phyloP scores from a whole-genome alignment of 768 basidiomycete genomes.

The Mycena pura region DNA sequence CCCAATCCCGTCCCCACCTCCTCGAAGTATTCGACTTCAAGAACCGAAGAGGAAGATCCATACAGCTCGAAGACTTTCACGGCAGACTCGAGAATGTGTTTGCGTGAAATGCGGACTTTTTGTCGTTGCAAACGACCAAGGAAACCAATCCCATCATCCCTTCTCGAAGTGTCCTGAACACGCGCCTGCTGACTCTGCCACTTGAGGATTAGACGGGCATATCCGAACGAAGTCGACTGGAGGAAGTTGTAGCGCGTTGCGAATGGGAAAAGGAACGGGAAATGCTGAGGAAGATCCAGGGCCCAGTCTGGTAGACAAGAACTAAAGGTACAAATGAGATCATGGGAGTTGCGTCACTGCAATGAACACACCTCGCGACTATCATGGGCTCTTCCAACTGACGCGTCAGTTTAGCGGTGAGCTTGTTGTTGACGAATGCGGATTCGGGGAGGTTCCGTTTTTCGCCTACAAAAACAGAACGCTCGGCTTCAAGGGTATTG shows the following conservation, averaged over 20 bases:
- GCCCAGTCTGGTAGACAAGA: conserved; percentile 98
- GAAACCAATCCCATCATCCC: conserved; percentile 92
- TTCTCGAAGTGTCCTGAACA: conserved; percentile 76
- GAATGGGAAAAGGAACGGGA: conserved; percentile 99
- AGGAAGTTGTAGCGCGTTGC: conserved; percentile 97
- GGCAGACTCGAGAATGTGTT: conserved; percentile 93
- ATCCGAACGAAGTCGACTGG: conserved; percentile 97
- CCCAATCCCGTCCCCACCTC: conserved; percentile 98
- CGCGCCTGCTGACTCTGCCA: conserved; percentile 91
- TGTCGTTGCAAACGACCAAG: conserved; percentile 92
- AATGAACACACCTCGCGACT: conserved; percentile 80
- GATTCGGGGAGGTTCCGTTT: conserved; percentile 75
- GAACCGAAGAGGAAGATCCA: conserved; percentile 89
- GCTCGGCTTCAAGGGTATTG: conserved; percentile 75
- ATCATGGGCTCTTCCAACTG: conserved; percentile 99
- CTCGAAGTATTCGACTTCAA: conserved; percentile 99
- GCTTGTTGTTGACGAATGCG: conserved; percentile 95
- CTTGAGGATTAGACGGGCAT: conserved; percentile 92
- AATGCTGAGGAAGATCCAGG: conserved; percentile 91
- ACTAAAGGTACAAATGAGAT: conserved; percentile 47
- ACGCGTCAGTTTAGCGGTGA: conserved; percentile 96
- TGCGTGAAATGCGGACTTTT: conserved; percentile 95
- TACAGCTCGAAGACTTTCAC: conserved; percentile 97
- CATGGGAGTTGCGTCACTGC: background rate
- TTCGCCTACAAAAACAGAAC: conserved; percentile 55